Base-by-base conservation (phyloP, 2,329 filamentous ascomycete species). In the Aureobasidium sp. region DNA sequence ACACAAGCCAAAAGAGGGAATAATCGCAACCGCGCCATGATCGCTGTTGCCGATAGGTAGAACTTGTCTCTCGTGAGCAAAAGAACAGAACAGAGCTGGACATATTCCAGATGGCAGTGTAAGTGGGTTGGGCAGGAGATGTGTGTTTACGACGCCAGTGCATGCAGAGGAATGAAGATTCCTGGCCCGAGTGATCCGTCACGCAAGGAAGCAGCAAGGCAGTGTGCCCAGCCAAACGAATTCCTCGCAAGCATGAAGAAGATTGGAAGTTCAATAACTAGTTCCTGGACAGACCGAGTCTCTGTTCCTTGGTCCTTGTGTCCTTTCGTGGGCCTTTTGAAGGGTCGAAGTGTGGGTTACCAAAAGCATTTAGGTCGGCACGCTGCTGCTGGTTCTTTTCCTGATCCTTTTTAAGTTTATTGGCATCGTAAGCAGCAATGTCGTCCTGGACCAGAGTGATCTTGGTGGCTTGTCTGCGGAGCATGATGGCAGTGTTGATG, bases 391-490 rank as follows among this genome's bases (percentile, higher is more conserved):
- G 60, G 47, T 62, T 65, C 49, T 66, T 63, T 29, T 65, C 54
- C 52, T 64, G 62, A 14, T 68, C 66, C 42, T 71, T 70, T 19
- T 68, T 66, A 5, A 68, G 66, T 60, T 72, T 68, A 31, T 70
- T 70, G 49, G 69, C 66, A 60, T 73, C 70, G 57, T 71, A 74
- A 12, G 66, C 67, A 12, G 65, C 62, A 24, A 74, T 66, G 57
- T 74, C 72, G 19, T 73, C 71, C n/a, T 67, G 63, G 15, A 69
- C 71, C 24, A 73, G 68, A 8, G 66, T 67, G 48, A 74, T 70
- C 48, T 71, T 72, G 9, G 72, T 74, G 5, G 72, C 64, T 42
- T 70, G 70, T 17, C 72, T 70, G 31, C 71, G 72, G 2, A 74
- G 66, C 72, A 74, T 74, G 45, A 47, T 62, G 49, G 47, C 39